A percentile compares a stretch with the other conserved stretches of the same genome.
Conservation (phyloP, 2,329 filamentous ascomycete species). For the Teratosphaeria nubilosa region DNA sequence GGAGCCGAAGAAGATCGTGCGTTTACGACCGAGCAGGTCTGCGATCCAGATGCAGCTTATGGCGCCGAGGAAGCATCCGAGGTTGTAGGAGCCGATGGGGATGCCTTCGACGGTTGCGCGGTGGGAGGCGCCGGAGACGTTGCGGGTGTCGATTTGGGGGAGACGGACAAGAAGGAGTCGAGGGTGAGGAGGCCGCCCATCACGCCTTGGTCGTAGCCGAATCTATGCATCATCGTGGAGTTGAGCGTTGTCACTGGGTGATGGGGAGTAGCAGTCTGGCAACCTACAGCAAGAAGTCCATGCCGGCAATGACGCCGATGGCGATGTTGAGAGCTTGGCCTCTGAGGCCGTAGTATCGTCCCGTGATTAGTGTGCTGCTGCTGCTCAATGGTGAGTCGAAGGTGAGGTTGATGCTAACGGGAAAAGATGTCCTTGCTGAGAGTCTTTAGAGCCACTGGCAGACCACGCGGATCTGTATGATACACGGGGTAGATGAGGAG, state of each 20-base stretch:
- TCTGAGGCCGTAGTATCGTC: background rate
- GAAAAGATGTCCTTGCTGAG: no score
- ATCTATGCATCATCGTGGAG: background rate
- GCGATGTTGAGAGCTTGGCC: constrained; percentile 18
- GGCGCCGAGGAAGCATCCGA: constrained; percentile 34
- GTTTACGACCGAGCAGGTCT: constrained; percentile 27
- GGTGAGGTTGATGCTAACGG: no score
- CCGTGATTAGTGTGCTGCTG: background rate
- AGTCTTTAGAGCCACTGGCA: background rate
- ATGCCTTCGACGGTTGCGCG: constrained; percentile 31
- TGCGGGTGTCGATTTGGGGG: constrained; percentile 27
- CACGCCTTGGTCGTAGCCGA: constrained; percentile 28
- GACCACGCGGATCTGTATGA: background rate
- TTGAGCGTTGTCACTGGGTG: no score
- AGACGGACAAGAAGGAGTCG: constrained; percentile 29
- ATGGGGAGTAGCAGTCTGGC: no score
- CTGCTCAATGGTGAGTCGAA: background rate
- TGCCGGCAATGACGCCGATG: constrained; percentile 35
- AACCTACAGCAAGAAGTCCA: constrained; percentile 23
- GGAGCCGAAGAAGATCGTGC: constrained; percentile 21
- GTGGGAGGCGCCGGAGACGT: constrained; percentile 12
- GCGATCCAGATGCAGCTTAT: constrained; percentile 39
- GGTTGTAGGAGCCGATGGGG: constrained; percentile 30
- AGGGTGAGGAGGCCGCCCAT: constrained; percentile 35
- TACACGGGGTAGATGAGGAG: background rate